A percentile compares a stretch with the other conserved stretches of the same genome.
phyloP scores from a whole-genome alignment of 2,329 filamentous ascomycete species.

The Trichoderma sp. region DNA sequence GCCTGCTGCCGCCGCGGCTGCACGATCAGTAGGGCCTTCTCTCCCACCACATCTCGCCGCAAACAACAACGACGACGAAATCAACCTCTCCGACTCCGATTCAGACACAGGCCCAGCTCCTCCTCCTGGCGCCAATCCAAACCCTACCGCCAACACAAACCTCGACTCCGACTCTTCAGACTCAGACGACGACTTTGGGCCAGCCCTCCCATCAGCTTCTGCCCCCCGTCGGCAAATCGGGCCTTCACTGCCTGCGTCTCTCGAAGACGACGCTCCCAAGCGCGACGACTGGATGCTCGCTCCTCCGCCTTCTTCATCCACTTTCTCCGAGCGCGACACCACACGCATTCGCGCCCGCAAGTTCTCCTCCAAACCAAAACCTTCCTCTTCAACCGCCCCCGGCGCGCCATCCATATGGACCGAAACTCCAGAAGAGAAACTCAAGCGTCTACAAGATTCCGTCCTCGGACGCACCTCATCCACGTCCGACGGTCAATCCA shows the following conservation, averaged over 20 bases:
- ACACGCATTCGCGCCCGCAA: conserved; percentile 79
- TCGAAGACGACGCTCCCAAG: conserved; percentile 49
- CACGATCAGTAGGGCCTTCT: conserved; percentile 20
- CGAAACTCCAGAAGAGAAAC: conserved; percentile 86
- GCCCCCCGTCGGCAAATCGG: conserved; percentile 43
- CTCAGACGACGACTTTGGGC: conserved; percentile 55
- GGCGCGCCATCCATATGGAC: conserved; percentile 75
- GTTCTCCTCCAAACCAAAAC: conserved; percentile 63
- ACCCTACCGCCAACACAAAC: conserved; percentile 33
- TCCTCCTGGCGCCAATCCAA: conserved; percentile 28
- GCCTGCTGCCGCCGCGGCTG: background rate
- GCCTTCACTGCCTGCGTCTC: conserved; percentile 34
- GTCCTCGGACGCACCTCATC: conserved; percentile 67
- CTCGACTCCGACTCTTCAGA: conserved; percentile 28
- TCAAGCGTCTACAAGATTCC: conserved; percentile 73
- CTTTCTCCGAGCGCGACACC: conserved; percentile 67
- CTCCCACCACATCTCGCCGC: conserved; percentile 9
- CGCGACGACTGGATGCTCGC: conserved; percentile 85
- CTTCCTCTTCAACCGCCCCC: conserved; percentile 29
- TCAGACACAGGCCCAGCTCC: conserved; percentile 39
- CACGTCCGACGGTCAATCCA: conserved; percentile 27
- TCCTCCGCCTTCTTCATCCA: conserved; percentile 56
- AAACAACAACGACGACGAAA: conserved; percentile 42
- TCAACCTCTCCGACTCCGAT: conserved; percentile 36
- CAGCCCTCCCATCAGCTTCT: conserved; percentile 52